Conservation (phyloP, 2,329 filamentous ascomycete species). For the Dothistroma pini region DNA sequence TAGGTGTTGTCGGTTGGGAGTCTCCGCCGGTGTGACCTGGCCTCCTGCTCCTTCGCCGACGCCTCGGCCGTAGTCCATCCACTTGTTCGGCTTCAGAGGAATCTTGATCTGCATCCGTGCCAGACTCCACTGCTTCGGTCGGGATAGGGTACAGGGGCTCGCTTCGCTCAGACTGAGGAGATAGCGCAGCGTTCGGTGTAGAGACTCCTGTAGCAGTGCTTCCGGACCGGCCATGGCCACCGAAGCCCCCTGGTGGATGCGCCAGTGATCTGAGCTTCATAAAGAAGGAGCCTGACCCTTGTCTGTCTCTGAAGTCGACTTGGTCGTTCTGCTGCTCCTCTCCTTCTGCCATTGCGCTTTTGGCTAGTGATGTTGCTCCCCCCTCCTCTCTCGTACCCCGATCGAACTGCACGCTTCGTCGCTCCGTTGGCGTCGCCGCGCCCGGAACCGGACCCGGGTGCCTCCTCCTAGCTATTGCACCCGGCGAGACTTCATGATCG, state of each 20-base stretch:
- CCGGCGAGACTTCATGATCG: conserved; percentile 1
- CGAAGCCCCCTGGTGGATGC: conserved; percentile 13
- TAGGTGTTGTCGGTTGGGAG: conserved; percentile 66
- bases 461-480: conserved; percentile 8
- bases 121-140: conserved; percentile 51
- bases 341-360: conserved; percentile 28
- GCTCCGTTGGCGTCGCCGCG: conserved; percentile 24
- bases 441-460: conserved; percentile 11
- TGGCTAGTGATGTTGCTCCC: conserved; percentile 21
- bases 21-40: conserved; percentile 54
- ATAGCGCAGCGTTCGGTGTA: conserved; percentile 27
- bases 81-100: conserved; percentile 44
- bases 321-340: conserved; percentile 22
- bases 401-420: conserved; percentile 32
- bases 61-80: conserved; percentile 53
- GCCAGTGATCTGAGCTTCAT: conserved; percentile 31
- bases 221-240: conserved; percentile 6
- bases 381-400: conserved; percentile 23
- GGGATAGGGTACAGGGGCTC: conserved; percentile 31
- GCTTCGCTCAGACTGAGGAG: conserved; percentile 33
- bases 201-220: conserved; percentile 18
- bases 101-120: conserved; percentile 80
- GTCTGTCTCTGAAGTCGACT: conserved; percentile 16
- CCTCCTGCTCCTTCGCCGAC: conserved; percentile 61
- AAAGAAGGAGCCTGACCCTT: conserved; percentile 29